Base-by-base conservation (phyloP, 805 yeast species). In the Saccharomycopsis olivae region DNA sequence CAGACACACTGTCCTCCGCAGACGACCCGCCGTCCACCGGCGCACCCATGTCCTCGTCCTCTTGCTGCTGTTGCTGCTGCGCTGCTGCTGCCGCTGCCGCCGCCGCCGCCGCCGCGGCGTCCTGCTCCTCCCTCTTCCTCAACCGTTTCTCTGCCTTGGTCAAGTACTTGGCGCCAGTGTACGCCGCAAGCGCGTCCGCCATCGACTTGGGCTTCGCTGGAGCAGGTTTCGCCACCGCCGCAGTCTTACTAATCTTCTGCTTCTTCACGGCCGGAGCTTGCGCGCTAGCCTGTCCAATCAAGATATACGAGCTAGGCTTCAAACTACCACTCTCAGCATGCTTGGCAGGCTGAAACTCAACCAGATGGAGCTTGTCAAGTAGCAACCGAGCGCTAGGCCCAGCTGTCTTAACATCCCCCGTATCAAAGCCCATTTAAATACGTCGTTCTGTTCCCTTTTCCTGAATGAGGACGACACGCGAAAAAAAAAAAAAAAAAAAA, bases 111-210 rank as follows among this genome's bases (percentile, higher is more conserved):
- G 5, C 16, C 6, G 6, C 16, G 11, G 5, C 20, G 13, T 17
- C 33, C 9, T 30, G n/a, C 5, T n/a, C 47, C 48, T 16, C 49
- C 46, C 39, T 53, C 55, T 41, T 54, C 52, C 30, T 49, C 52
- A 29, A 11, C 48, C 52, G 57, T 43, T 61, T 65, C 42, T 68
- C 66, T 25, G 66, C 65, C 51, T 69, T 71, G 4, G 70, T 63
- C 47, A 70, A 55, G 43, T 71, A 73, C 49, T 64, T 68, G 42
- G 71, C 71, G 21, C 76, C 75, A 1, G 78, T 65, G 52, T 72
- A 72, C 5, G 71, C 66, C 10, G 75, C 75, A 23, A 75, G 69
- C 8, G 78, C 78, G 52, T 71, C 77, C 8, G 75, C 76, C 69
- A 71, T 61, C 15, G 74, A 67, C 41, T 53, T 62, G n/a, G 44